Base-by-base conservation (phyloP, 805 yeast species). In the Candida ovalis region DNA sequence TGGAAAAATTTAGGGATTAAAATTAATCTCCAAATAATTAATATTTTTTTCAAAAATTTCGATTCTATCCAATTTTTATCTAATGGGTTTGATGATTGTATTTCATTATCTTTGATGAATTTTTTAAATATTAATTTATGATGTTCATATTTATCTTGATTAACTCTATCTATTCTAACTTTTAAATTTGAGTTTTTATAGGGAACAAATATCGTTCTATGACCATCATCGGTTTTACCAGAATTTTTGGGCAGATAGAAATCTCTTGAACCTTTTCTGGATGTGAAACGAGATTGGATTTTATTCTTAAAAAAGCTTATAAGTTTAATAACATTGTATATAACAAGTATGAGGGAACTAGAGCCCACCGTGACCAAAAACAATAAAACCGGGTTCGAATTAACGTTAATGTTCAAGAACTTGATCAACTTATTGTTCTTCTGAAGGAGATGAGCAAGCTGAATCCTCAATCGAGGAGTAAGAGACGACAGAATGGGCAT, bases 1-100 rank as follows among this genome's bases (percentile, higher is more conserved):
- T 86, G 81, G 50, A 77, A 74, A 51, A 86, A 62, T 45, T 77
- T 78, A 0, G 97, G 97, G n/a, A 90, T 81, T 55, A 91, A 71
- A 36, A 91, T 86, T 23, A 62, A 51, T 57, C 80, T 77, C 85
- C 95, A 86, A 37, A 91, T 78, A 30, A 91, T 86, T 36, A 72
- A 70, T 53, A 89, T 69, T 69, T 90, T 95, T 51, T 80, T 80
- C 50, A 88, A 66, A 57, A 89, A 88, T 57, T 77, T 77, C 23
- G 88, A 82, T 59, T 82, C 62, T 7, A 60, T 52, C 47, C 47
- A 44, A 24, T 44, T 44, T 15, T 42, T 42, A 12, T 33, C n/a
- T 5, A n/a, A n/a, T n/a, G 3, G 8, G 15, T 19, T 35, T 17
- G 19, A 9, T 6, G 15, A 13, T 28, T 10, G 21, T 10, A 48